Conservation (phyloP, 148 eudicot species). For the Dianthus caryophyllus region DNA sequence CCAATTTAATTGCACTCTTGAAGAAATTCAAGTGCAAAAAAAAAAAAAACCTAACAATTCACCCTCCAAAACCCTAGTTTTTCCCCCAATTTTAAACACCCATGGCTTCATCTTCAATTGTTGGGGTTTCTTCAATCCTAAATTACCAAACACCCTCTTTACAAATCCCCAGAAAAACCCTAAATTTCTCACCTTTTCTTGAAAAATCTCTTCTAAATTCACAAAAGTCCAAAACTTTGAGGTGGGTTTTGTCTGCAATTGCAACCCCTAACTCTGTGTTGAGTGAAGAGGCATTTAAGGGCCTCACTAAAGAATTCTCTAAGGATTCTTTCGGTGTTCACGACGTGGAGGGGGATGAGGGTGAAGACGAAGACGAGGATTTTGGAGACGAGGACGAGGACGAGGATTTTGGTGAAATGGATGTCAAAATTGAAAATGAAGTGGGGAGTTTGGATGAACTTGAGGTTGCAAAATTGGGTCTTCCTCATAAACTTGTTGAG, state of each 20-base stretch:
- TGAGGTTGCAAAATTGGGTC: conserved; percentile 51
- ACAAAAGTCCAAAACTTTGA: conserved; percentile 30
- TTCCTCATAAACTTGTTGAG: conserved; percentile 67
- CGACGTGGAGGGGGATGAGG: conserved; percentile 19
- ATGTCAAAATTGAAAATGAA: conserved; percentile 12
- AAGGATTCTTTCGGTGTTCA: conserved; percentile 33
- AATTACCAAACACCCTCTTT: conserved; percentile 43
- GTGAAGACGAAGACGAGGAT: conserved; percentile 29
- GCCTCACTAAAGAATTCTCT: conserved; percentile 42
- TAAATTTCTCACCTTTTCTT: conserved; percentile 31
- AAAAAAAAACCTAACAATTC: too few species aligned
- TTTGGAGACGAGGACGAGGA: conserved; percentile 11
- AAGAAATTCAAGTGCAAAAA: not conserved
- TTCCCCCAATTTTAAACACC: conserved; percentile 5
- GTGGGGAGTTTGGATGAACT: conserved; percentile 51
- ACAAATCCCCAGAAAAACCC: conserved; percentile 32
- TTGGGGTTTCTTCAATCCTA: conserved; percentile 50
- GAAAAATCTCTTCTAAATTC: conserved; percentile 30
- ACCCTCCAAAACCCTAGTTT: conserved; percentile 12
- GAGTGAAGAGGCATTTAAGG: conserved; percentile 83
- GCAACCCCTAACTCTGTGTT: conserved; percentile 67
- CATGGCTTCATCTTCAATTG: conserved; percentile 69
- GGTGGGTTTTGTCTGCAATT: conserved; percentile 49
- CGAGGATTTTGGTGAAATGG: conserved; percentile 26
- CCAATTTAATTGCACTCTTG: too few species aligned